A percentile compares a stretch with the other conserved stretches of the same genome.
Conservation (phyloP, 2,329 filamentous ascomycete species). For the Hymenotorrendiella dingleyae region DNA sequence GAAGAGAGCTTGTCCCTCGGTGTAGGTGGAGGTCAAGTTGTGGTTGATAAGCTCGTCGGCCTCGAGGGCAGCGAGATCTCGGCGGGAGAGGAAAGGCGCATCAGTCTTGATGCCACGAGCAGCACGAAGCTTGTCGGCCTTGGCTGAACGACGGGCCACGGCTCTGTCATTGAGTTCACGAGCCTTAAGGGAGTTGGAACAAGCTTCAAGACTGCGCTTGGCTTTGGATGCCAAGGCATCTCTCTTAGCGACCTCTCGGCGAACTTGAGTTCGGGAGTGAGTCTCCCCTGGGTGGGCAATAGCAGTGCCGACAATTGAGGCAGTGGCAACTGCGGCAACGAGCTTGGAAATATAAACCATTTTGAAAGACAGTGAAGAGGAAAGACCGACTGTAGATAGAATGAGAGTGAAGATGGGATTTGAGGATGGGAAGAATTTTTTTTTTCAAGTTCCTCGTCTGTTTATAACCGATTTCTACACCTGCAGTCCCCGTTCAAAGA, state of each 20-base stretch:
- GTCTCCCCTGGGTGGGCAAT: conserved; percentile 20
- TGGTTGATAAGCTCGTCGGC: conserved; percentile 12
- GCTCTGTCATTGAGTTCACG: conserved; percentile 32
- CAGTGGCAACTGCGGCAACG: conserved; percentile 13
- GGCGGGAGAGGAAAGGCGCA: conserved; percentile 8
- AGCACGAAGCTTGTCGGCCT: conserved; percentile 30
- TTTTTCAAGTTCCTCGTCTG: no score
- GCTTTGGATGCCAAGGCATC: conserved; percentile 17
- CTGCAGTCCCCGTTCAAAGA: no score
- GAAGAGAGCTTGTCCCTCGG: conserved; percentile 23
- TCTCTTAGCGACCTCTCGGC: conserved; percentile 18
- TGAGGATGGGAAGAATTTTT: no score
- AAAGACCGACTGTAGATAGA: no score
- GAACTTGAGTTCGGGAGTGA: conserved; percentile 14
- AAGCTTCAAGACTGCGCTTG: conserved; percentile 30
- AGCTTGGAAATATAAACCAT: conserved; percentile 21
- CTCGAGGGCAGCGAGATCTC: conserved; percentile 20
- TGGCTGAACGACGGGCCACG: conserved; percentile 30
- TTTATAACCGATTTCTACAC: no score
- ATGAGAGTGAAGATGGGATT: no score
- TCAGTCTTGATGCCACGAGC: conserved; percentile 23
- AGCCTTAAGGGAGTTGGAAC: conserved; percentile 31
- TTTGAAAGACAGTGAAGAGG: no score
- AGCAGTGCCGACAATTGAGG: conserved; percentile 12
- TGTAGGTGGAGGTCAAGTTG: conserved; percentile 24